These are phyloP conservation scores for Zhuliangozyma parablackwelliae DNA, from an alignment of 1,139 yeast genomes.

Conservation along the genomic window DNA sequence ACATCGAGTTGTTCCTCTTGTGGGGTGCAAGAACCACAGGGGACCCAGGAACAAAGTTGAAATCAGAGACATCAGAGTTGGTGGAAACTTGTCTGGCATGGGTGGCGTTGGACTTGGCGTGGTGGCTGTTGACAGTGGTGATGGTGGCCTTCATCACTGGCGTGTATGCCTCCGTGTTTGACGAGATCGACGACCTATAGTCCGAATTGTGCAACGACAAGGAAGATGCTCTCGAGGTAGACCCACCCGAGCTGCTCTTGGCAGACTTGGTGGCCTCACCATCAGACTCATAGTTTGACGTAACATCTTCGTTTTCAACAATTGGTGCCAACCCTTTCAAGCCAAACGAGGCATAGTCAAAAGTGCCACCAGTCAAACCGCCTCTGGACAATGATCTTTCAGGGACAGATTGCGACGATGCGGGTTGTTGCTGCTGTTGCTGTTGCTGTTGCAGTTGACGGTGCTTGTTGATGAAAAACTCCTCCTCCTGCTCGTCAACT, in stretches of 20 bases:
- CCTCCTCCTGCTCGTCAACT: conserved; percentile 12
- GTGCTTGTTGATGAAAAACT: conserved; percentile 4
- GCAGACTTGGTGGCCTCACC: conserved; percentile 16
- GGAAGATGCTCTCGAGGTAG: conserved; percentile 29
- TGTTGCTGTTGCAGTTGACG: not conserved
- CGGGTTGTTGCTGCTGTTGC: not conserved
- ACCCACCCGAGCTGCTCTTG: conserved; percentile 3
- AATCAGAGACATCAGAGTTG: conserved; percentile 6
- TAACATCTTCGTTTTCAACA: conserved; percentile 31
- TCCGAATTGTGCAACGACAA: conserved; percentile 42
- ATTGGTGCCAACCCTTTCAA: conserved; percentile 39
- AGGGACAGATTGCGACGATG: conserved; percentile 6
- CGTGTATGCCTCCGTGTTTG: conserved; percentile 13
- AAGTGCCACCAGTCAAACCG: conserved; percentile 12
- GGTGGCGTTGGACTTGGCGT: conserved; percentile 2
- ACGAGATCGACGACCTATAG: conserved; percentile 24
- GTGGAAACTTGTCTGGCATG: conserved; percentile 6
- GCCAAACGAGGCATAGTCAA: conserved; percentile 30
- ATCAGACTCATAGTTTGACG: conserved; percentile 36
- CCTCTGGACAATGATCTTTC: conserved; percentile 11
- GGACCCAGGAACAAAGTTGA: conserved; percentile 1
- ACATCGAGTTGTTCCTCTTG: conserved; percentile 4
- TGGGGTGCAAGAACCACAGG: not conserved
- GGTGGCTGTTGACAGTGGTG: too few species aligned
- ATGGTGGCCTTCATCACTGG: conserved; percentile 2